phyloP scores from a whole-genome alignment of 1,139 yeast genomes.

The Hemisphaericaspora xylanilytica region DNA sequence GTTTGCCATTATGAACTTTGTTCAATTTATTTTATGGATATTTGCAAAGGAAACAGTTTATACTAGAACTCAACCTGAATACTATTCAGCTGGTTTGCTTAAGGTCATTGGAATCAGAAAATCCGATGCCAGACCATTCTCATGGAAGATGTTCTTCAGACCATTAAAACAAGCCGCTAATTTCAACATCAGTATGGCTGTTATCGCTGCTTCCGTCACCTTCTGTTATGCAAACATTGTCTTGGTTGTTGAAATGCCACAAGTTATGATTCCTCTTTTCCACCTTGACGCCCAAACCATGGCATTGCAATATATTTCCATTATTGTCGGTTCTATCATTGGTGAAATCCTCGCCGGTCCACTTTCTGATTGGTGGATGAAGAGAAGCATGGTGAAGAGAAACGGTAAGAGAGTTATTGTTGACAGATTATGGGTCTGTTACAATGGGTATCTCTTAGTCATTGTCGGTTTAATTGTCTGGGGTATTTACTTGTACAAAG shows the following conservation, averaged over 20 bases:
- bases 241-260: constrained; percentile 25
- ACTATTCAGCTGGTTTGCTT: constrained; percentile 1
- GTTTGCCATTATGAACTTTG: constrained; percentile 17
- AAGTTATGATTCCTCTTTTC: constrained; percentile 20
- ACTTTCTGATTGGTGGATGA: constrained; percentile 27
- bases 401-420: constrained; percentile 17
- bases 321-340: constrained; percentile 22
- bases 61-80: constrained; percentile 7
- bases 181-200: constrained; percentile 14
- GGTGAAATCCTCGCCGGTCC: constrained; percentile 27
- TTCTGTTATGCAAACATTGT: constrained; percentile 24
- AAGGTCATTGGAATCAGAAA: constrained; percentile 11
- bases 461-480: constrained; percentile 24
- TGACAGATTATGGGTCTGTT: constrained; percentile 22
- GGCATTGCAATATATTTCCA: constrained; percentile 23
- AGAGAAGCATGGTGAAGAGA: constrained; percentile 13
- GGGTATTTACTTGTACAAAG: constrained; percentile 21
- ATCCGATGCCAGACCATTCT: constrained; percentile 8
- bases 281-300: constrained; percentile 21
- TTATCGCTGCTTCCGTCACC: constrained; percentile 20
- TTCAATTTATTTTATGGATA: constrained; percentile 13
- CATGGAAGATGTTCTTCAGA: constrained; percentile 10
- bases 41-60: constrained; percentile 17
- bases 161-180: constrained; percentile 16
- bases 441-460: constrained; percentile 20